Conservation (phyloP, 495 filamentous ascomycete genomes). For the Penicillium waksmanii region DNA sequence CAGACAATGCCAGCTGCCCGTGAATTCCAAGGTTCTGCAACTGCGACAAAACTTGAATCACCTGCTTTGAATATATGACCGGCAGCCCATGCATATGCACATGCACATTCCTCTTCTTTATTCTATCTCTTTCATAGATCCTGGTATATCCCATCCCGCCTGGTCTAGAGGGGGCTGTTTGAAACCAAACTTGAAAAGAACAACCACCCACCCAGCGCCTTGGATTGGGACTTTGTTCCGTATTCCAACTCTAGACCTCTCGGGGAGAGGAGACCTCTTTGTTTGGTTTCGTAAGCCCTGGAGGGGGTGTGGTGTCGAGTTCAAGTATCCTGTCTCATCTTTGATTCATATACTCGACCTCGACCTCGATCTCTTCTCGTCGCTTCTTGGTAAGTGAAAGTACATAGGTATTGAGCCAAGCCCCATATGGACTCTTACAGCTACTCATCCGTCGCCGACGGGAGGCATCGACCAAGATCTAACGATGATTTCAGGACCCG, state of each 20-base stretch:
- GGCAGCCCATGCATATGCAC: constrained; percentile 1
- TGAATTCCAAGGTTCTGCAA: constrained; percentile 2
- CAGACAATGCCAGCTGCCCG: neutral
- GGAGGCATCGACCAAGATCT: too few species aligned
- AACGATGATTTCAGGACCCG: too few species aligned
- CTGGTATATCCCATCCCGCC: too few species aligned
- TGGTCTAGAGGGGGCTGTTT: too few species aligned
- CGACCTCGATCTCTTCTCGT: neutral
- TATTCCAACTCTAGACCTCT: too few species aligned
- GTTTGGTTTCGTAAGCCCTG: neutral
- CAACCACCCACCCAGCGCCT: too few species aligned
- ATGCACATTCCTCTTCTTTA: neutral
- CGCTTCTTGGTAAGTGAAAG: neutral
- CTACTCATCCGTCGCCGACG: neutral
- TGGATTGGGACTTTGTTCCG: too few species aligned
- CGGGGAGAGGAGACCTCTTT: neutral
- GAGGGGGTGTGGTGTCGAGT: neutral
- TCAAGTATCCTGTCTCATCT: neutral
- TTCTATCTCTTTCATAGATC: too few species aligned
- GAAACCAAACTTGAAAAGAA: too few species aligned
- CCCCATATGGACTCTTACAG: neutral
- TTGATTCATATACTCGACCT: neutral
- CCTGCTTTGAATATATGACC: constrained; percentile 37
- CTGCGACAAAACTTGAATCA: constrained; percentile 15
- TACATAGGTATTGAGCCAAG: too few species aligned